A percentile compares a stretch with the other conserved stretches of the same genome.
These are phyloP conservation scores for Pezicula carpinea DNA, from an alignment of 2,329 filamentous ascomycete genomes.

Conservation along the genomic window DNA sequence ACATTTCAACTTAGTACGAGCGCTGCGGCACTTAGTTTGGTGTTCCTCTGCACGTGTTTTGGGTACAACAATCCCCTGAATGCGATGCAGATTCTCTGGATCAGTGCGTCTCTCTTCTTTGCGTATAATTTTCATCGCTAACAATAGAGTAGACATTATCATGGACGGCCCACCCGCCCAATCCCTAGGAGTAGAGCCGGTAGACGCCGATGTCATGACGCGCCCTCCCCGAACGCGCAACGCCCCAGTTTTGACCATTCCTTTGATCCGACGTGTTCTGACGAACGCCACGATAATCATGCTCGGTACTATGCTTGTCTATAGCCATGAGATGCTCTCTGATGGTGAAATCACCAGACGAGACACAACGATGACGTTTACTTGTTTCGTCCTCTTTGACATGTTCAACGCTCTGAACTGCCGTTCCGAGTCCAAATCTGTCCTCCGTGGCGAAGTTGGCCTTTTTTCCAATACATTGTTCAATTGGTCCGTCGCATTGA, in stretches of 20 bases:
- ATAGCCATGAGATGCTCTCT: slow-evolving; percentile 83
- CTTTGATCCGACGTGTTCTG: slow-evolving; percentile 77
- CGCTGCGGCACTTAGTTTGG: slow-evolving; percentile 84
- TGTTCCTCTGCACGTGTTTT: slow-evolving; percentile 86
- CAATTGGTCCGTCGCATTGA: slow-evolving; percentile 89
- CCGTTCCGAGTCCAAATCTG: slow-evolving; percentile 83
- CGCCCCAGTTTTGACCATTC: slow-evolving; percentile 84
- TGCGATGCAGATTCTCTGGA: slow-evolving; percentile 99
- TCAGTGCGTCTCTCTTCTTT: slow-evolving; percentile 62
- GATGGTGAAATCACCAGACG: slow-evolving; percentile 82
- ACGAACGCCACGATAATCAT: slow-evolving; percentile 88
- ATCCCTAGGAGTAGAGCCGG: slow-evolving; percentile 90
- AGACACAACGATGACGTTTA: slow-evolving; percentile 99
- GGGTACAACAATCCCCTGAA: slow-evolving; percentile 95
- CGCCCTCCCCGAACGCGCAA: slow-evolving; percentile 81
- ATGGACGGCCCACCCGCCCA: slow-evolving; percentile 99
- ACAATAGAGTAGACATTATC: slow-evolving; percentile 70
- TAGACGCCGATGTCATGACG: slow-evolving; percentile 91
- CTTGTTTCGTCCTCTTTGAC: slow-evolving; percentile 97
- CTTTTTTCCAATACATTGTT: slow-evolving; percentile 88
- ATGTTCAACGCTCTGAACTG: slow-evolving; percentile 99
- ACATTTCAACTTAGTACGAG: slow-evolving; percentile 98
- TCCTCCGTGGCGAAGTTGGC: slow-evolving; percentile 80
- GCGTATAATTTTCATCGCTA: slow-evolving; percentile 4
- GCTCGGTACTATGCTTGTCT: slow-evolving; percentile 84